Evolutionary conservation across 805 yeast genomes (phyloP), one percentile per base, ranked within the genome.

Genomic region (Tetrapisispora iriomotensis): DNA sequence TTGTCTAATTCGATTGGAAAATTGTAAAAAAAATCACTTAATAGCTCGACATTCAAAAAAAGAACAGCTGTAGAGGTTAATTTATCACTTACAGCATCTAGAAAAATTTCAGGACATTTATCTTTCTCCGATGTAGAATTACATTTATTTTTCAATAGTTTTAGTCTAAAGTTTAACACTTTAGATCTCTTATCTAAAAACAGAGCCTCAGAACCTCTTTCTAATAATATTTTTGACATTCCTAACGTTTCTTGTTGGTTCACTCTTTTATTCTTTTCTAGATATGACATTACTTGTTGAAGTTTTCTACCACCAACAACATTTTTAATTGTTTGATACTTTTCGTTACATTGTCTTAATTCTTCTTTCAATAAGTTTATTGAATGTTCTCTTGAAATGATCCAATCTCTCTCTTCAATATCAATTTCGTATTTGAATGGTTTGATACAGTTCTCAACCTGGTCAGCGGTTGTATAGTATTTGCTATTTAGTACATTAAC

Each of bases 361-460:
- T 92, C 99, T 57, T 92, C 96, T 51, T 78, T 80, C 41, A 92
- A 60, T 40, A 92, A 60, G 18, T 64, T 66, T 10, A 77, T 72
- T 0, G 96, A 74, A 54, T 83, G 94, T 24, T 83, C 94, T 43
- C 84, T 75, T 28, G 95, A 79, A 7, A 72, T 56, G 23, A 67
- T 64, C 99, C 99, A 92, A 59, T 92, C 99, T 29, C 96, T 71
- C 50, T 88, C 95, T 56, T 92, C 97, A 36, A 92, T 75, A 54
- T 92, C 99, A 43, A 92, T 88, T 55, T 92, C 99, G 59, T 90
- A 92, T 64, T 92, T 92, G 66, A 82, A 92, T 2, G 99, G 99
- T 59, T 92, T 92, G 53, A 92, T 90, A 64, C 97, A 88, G 61
- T 94, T 92, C 54, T 92, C 99, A 6, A 92, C 97, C 60, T 92